These are phyloP conservation scores for Beauveria sp. DNA, from an alignment of 2,329 filamentous ascomycete genomes.

Conservation along the genomic window DNA sequence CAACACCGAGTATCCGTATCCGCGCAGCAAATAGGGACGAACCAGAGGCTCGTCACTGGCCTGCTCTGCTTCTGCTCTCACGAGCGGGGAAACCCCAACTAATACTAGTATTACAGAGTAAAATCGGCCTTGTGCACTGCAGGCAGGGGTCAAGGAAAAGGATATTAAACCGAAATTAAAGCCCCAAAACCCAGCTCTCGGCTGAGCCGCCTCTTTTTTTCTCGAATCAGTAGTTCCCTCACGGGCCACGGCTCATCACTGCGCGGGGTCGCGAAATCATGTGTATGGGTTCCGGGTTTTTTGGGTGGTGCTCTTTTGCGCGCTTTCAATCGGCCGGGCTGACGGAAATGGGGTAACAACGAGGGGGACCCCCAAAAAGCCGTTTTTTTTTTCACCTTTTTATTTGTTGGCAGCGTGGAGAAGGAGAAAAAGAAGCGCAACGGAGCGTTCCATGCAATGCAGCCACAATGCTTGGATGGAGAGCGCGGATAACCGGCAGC, in stretches of 20 bases:
- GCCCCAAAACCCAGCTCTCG: neutral
- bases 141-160: neutral
- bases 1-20: no score
- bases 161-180: neutral
- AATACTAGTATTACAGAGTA: neutral
- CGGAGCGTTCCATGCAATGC: no score
- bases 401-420: neutral
- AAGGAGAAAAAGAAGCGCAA: no score
- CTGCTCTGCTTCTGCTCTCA: no score
- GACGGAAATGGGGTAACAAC: neutral
- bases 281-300: neutral
- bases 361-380: neutral
- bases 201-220: neutral
- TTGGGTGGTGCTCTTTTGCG: no score
- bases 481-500: conserved; percentile 7
- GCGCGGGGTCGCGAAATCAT: neutral
- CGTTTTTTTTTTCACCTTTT: neutral
- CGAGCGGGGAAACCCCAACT: no score
- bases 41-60: no score
- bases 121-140: neutral
- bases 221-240: neutral
- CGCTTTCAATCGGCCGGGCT: neutral
- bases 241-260: no score
- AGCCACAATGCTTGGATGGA: neutral
- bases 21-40: no score